These are phyloP conservation scores for Aspergillus udagawae DNA, from an alignment of 2,329 filamentous ascomycete species.

Conservation along the genomic window DNA sequence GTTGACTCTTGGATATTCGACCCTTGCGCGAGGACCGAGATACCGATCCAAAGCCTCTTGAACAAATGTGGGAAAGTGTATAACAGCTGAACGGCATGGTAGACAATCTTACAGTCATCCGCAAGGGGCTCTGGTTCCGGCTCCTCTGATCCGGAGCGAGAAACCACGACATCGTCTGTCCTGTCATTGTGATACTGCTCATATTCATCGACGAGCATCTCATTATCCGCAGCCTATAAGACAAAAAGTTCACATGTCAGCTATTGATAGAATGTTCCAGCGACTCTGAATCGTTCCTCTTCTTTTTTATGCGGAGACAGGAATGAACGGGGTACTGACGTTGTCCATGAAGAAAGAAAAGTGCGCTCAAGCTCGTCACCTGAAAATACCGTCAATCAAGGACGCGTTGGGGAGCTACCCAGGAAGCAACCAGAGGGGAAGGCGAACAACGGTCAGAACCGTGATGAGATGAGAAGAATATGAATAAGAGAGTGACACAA, in stretches of 20 bases:
- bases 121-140: constrained; percentile 54
- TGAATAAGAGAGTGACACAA: constrained; percentile 7
- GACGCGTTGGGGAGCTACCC: constrained; percentile 3
- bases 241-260: constrained; percentile 27
- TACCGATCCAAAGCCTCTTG: background rate
- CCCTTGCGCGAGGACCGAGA: constrained; percentile 8
- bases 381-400: constrained; percentile 22
- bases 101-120: constrained; percentile 50
- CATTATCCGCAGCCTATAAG: constrained; percentile 52
- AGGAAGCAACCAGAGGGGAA: constrained; percentile 1
- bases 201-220: constrained; percentile 59
- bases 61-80: background rate
- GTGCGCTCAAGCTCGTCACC: constrained; percentile 31
- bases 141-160: constrained; percentile 57
- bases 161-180: constrained; percentile 59
- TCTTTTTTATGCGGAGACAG: background rate
- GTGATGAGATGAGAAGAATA: constrained; percentile 2
- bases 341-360: constrained; percentile 42
- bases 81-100: constrained; percentile 4
- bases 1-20: constrained; percentile 1
- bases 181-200: constrained; percentile 59
- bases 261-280: constrained; percentile 6
- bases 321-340: constrained; percentile 28
- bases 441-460: constrained; percentile 4
- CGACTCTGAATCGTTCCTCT: background rate